Conservation (phyloP, 345 rosid genomes). For the Conringia planisiliqua region DNA sequence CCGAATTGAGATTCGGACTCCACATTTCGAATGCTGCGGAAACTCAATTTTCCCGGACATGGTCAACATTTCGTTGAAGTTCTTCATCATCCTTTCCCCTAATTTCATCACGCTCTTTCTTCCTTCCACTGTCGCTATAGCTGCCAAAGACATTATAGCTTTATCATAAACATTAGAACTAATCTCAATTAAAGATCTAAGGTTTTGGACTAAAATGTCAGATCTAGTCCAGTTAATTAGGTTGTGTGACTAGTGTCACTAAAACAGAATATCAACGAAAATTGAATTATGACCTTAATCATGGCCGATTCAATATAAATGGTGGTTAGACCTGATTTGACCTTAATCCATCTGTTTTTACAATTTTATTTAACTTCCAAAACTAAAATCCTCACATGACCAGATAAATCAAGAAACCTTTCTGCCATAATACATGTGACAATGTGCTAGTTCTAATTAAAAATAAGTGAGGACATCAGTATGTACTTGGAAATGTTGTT, state of each 20-base stretch:
- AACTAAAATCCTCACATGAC: neutral
- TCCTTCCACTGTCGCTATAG: constrained; percentile 29
- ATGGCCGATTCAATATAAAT: too few relatives aligned
- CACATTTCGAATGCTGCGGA: constrained; percentile 46
- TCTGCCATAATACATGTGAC: neutral
- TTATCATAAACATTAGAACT: neutral
- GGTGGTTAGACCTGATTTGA: neutral
- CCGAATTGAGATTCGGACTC: constrained; percentile 54
- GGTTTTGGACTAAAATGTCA: neutral
- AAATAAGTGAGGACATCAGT: neutral
- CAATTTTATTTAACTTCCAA: neutral
- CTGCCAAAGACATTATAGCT: constrained; percentile 19
- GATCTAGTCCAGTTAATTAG: too few relatives aligned
- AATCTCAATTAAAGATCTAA: neutral
- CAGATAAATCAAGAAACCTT: neutral
- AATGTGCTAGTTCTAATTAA: neutral
- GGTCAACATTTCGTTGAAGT: constrained; percentile 43
- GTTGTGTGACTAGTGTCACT: neutral
- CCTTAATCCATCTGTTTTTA: neutral
- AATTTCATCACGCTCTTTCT: constrained; percentile 52
- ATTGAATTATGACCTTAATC: neutral
- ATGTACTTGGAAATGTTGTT: neutral
- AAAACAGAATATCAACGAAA: neutral
- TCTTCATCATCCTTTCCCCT: constrained; percentile 62
- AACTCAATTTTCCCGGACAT: constrained; percentile 55